These are phyloP conservation scores for Tricholoma matsutake DNA, from an alignment of 768 basidiomycete species.

Conservation along the genomic window DNA sequence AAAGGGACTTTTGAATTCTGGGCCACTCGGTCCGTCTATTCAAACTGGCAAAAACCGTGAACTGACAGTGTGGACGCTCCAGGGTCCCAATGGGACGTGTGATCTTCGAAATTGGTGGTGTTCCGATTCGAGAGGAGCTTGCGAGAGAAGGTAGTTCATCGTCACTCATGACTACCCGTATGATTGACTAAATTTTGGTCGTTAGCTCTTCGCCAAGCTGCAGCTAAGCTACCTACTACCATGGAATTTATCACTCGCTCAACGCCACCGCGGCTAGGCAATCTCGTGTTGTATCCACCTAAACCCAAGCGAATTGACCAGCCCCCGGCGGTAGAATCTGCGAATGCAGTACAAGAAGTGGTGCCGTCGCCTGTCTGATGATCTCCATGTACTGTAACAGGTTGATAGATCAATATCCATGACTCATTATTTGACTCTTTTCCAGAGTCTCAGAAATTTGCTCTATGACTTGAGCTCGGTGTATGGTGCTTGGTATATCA, in stretches of 20 bases:
- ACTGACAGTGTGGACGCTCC: slow-evolving; percentile 1
- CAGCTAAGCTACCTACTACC: slow-evolving; percentile 79
- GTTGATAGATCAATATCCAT: neutral
- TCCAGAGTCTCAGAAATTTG: no score
- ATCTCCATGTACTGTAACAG: neutral
- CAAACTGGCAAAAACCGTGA: neutral
- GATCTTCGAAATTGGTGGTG: slow-evolving; percentile 91
- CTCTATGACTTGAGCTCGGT: no score
- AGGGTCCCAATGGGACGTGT: slow-evolving; percentile 89
- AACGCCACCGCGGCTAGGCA: slow-evolving; percentile 74
- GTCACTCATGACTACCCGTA: neutral
- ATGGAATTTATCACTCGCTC: slow-evolving; percentile 81
- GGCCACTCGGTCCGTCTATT: slow-evolving; percentile 74
- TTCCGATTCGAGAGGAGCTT: slow-evolving; percentile 85
- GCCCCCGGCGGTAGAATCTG: slow-evolving; percentile 6
- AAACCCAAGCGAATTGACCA: slow-evolving; percentile 25
- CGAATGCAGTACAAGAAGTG: slow-evolving; percentile 4
- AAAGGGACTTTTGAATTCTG: slow-evolving; percentile 98
- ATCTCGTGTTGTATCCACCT: slow-evolving; percentile 50
- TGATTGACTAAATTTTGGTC: slow-evolving; percentile 4
- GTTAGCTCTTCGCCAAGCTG: slow-evolving; percentile 82
- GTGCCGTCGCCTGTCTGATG: neutral
- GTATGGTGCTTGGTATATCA: no score
- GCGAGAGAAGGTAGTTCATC: slow-evolving; percentile 76
- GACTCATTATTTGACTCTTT: neutral